Evolutionary conservation across 1,139 yeast species (phyloP).

Genomic region (Yamadazyma spencermartinsiae): DNA sequence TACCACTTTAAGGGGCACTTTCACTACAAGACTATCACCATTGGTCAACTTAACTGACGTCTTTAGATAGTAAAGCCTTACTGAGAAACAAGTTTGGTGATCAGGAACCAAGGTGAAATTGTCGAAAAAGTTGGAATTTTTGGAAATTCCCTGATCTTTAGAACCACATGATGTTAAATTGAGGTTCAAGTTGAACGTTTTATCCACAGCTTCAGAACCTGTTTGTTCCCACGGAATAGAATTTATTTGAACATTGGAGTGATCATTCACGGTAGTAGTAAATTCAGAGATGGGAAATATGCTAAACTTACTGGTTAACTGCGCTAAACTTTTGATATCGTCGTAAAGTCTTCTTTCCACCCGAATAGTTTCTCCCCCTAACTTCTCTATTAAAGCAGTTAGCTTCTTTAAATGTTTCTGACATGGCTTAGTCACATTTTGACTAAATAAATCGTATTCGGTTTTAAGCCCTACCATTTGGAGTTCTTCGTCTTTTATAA

Average conservation of each 20-base stretch:
- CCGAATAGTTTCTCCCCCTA: constrained; percentile 37
- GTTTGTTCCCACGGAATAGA: constrained; percentile 28
- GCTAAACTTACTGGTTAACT: constrained; percentile 21
- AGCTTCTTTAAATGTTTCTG: constrained; percentile 28
- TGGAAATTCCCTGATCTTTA: constrained; percentile 24
- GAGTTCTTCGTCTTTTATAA: constrained; percentile 27
- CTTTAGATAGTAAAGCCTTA: constrained; percentile 50
- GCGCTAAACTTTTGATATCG: constrained; percentile 40
- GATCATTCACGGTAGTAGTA: constrained; percentile 1
- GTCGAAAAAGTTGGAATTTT: constrained; percentile 25
- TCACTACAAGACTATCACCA: constrained; percentile 35
- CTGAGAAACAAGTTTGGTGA: constrained; percentile 56
- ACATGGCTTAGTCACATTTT: constrained; percentile 33
- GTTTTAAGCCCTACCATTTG: constrained; percentile 24
- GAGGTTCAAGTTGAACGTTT: constrained; percentile 27
- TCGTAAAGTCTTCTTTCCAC: constrained; percentile 39
- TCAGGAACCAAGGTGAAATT: constrained; percentile 51
- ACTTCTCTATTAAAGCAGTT: constrained; percentile 30
- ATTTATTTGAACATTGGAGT: constrained; percentile 12
- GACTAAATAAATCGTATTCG: constrained; percentile 30
- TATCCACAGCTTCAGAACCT: constrained; percentile 6
- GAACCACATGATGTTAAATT: constrained; percentile 28
- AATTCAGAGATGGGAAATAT: constrained; percentile 8
- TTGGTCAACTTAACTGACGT: constrained; percentile 30
- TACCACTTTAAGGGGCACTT: constrained; percentile 35